These are phyloP conservation scores for Pistacia vera DNA, from an alignment of 345 rosid genomes.

Conservation along the genomic window DNA sequence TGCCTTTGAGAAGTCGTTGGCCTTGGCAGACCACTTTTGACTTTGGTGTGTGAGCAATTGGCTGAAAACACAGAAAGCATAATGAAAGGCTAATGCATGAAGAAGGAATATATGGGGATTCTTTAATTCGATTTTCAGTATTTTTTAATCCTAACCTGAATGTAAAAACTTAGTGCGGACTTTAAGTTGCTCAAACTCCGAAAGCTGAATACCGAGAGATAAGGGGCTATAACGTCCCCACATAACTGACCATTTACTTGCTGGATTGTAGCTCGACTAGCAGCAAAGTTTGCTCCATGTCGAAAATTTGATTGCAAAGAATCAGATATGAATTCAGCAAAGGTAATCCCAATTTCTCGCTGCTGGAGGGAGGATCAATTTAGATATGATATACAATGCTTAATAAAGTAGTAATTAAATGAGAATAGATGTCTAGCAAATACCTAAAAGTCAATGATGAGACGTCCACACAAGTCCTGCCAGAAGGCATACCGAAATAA, in stretches of 20 bases:
- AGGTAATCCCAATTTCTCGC: slow-evolving; percentile 33
- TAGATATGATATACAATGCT: no score
- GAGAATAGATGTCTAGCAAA: no score
- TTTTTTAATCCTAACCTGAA: slow-evolving; percentile 16
- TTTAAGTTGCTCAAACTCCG: slow-evolving; percentile 29
- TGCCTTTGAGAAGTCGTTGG: slow-evolving; percentile 31
- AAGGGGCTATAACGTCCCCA: slow-evolving; percentile 21
- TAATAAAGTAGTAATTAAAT: no score
- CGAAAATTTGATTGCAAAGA: slow-evolving; percentile 23
- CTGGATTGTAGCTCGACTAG: slow-evolving; percentile 26
- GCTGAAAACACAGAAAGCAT: slow-evolving; percentile 2
- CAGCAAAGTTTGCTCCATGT: slow-evolving; percentile 39
- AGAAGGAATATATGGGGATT: not conserved
- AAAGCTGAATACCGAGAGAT: slow-evolving; percentile 24
- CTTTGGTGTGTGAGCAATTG: not conserved
- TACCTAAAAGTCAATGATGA: slow-evolving; percentile 38
- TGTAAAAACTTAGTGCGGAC: slow-evolving; percentile 14
- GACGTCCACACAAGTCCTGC: slow-evolving; percentile 33
- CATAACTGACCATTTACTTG: slow-evolving; percentile 1
- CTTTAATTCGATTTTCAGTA: not conserved
- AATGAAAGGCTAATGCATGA: not conserved
- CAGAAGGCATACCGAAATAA: slow-evolving; percentile 32
- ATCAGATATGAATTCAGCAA: slow-evolving; percentile 29
- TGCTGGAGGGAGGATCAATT: not conserved
- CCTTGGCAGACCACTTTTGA: slow-evolving; percentile 21